Evolutionary conservation across 1,139 yeast species (phyloP), one percentile per base, ranked within the genome.

Genomic region (Sugiyamaella pinicola): DNA sequence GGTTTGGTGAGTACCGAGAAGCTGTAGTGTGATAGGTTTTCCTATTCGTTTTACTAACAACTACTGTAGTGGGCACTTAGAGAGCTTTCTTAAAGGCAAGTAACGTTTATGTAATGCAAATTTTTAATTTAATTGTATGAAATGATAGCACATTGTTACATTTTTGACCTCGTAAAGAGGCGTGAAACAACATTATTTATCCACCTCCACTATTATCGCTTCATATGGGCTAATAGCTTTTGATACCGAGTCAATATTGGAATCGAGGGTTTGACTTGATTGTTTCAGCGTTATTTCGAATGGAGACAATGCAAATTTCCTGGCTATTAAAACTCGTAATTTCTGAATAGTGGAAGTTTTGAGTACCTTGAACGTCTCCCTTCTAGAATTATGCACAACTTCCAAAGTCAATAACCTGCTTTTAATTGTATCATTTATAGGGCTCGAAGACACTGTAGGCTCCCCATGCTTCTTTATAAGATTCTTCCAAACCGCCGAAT

Each of bases 1-100:
- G 96, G 96, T 9, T 76, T 91, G 59, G 49, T 47, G 33, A 42
- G 61, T 52, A 15, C 38, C 22, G 10, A 13, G 15, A n/a, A n/a
- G n/a, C n/a, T n/a, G 24, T 6, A 17, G 6, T 18, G 26, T 35
- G 22, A 15, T 41, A 41, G 21, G 8, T 15, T 7, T 12, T 15
- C 12, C n/a, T n/a, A n/a, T n/a, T n/a, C n/a, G n/a, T 17, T 17
- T 18, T 37, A 40, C 45, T 48, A 48, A 34, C 51, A 18, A n/a
- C 2, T 13, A 6, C 19, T 38, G 3, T 18, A 45, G 51, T 47
- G 51, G 51, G 45, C 39, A 7, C 31, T 47, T n/a, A 43, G 33
- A 22, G 41, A 43, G 38, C 47, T 43, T 5, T 43, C 47, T 22
- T 43, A 33, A 19, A 17, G 22, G 9, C 5, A 22, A 7, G 24